Evolutionary conservation across 108 stramenopile genomes (phyloP).

Genomic region (Cyclotella sp.): DNA sequence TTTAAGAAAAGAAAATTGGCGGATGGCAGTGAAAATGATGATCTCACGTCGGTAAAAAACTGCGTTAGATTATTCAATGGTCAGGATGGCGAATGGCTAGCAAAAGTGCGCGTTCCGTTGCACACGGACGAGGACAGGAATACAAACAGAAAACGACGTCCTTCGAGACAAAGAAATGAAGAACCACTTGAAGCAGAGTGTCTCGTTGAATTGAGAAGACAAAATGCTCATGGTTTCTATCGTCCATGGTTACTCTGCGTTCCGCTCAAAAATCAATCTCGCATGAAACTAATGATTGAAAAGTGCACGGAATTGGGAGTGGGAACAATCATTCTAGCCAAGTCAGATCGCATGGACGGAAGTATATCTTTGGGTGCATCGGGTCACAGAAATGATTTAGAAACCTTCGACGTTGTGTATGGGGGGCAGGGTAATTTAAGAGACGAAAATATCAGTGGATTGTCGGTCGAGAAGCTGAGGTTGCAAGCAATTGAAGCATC

Average conservation of each 20-base stretch:
- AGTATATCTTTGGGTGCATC: conserved; percentile 7
- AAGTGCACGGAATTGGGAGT: conserved; percentile 82
- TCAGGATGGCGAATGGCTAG: conserved; percentile 81
- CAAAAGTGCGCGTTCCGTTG: conserved; percentile 41
- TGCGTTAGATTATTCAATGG: conserved; percentile 80
- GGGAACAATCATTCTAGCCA: conserved; percentile 40
- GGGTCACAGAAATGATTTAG: background rate
- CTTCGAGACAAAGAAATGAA: conserved; percentile 21
- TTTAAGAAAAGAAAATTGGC: conserved; percentile 46
- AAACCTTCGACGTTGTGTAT: conserved; percentile 22
- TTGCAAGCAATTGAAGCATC: conserved; percentile 76
- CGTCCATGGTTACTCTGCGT: conserved; percentile 55
- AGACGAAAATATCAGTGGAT: conserved; percentile 9
- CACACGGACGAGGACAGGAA: background rate
- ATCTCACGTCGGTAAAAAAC: conserved; percentile 13
- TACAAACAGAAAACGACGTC: conserved; percentile 23
- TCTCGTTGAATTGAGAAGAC: conserved; percentile 49
- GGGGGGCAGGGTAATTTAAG: background rate
- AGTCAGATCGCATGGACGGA: conserved; percentile 54
- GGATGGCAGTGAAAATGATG: background rate
- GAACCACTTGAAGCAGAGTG: conserved; percentile 54
- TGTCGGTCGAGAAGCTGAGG: conserved; percentile 52
- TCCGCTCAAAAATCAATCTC: conserved; percentile 69
- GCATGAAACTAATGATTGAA: conserved; percentile 75
- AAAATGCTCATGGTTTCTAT: conserved; percentile 20